phyloP scores from a whole-genome alignment of 352 stramenopile genomes.

The Globisporangium sylvaticum region DNA sequence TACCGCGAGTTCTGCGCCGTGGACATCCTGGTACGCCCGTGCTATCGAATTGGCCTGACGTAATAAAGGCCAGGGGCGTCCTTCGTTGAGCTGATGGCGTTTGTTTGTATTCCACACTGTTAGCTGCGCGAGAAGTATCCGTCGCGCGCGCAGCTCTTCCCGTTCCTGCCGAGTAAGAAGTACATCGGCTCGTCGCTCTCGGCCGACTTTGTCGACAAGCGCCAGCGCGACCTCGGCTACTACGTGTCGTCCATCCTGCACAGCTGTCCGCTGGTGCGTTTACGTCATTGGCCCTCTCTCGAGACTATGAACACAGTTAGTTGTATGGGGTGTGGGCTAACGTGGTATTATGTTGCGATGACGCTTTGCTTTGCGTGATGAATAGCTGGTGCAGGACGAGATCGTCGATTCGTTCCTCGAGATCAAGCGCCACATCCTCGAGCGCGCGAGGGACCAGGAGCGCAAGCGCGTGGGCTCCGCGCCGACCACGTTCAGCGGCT shows the following conservation, averaged over 20 bases:
- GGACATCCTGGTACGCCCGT: constrained; percentile 61
- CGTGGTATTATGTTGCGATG: too few relatives aligned
- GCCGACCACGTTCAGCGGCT: not conserved
- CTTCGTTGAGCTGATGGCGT: not conserved
- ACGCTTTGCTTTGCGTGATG: not conserved
- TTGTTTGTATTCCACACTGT: not conserved
- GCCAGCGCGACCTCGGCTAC: constrained; percentile 81
- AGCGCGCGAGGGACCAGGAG: constrained; percentile 53
- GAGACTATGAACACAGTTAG: too few relatives aligned
- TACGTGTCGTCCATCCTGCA: constrained; percentile 86
- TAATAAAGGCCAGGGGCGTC: not conserved
- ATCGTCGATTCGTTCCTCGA: constrained; percentile 88
- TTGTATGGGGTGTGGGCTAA: not conserved
- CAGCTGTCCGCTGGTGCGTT: constrained; percentile 56
- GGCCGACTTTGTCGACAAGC: constrained; percentile 84
- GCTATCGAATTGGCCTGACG: not conserved
- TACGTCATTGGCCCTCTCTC: not conserved
- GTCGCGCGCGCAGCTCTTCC: constrained; percentile 65
- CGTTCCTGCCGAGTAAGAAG: constrained; percentile 81
- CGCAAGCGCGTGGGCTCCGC: constrained; percentile 21
- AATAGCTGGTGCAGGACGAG: constrained; percentile 76
- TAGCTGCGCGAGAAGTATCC: constrained; percentile 85
- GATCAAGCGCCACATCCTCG: constrained; percentile 81
- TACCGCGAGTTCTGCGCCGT: constrained; percentile 86
- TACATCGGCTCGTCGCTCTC: constrained; percentile 84